These are phyloP conservation scores for Baeospora myosura DNA, from an alignment of 1,284 basidiomycete genomes.

Conservation along the genomic window DNA sequence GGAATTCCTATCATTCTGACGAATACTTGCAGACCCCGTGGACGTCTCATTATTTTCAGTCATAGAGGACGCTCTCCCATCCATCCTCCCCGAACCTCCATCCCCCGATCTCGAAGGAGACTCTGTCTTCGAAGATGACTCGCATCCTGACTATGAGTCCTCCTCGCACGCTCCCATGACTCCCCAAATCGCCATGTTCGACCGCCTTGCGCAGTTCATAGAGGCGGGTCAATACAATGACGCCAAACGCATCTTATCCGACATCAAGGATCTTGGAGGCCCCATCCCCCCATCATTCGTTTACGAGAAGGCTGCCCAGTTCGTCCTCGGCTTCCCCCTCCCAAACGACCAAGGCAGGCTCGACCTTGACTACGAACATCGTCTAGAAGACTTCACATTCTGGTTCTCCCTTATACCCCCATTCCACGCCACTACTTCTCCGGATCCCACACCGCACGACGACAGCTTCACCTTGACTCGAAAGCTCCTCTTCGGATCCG, in stretches of 20 bases:
- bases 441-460: not conserved
- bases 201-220: constrained; percentile 20
- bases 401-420: constrained; percentile 29
- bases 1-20: too few species aligned
- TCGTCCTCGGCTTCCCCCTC: constrained; percentile 14
- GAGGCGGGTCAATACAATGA: constrained; percentile 17
- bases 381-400: constrained; percentile 16
- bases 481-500: constrained; percentile 18
- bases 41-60: constrained; percentile 21
- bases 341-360: constrained; percentile 3
- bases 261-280: constrained; percentile 22
- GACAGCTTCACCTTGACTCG: constrained; percentile 15
- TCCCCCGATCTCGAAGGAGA: constrained; percentile 15
- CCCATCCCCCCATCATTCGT: constrained; percentile 21
- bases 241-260: constrained; percentile 25
- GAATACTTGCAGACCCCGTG: too few species aligned
- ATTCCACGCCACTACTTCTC: constrained; percentile 4
- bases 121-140: constrained; percentile 27
- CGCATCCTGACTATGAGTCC: constrained; percentile 6
- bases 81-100: constrained; percentile 20
- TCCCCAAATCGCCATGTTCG: constrained; percentile 13
- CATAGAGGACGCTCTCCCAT: constrained; percentile 23
- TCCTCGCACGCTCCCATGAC: not conserved
- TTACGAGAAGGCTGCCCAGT: constrained; percentile 22
- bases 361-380: constrained; percentile 1